These are phyloP conservation scores for Oleoguttula mirabilis DNA, from an alignment of 495 filamentous ascomycete species.

Conservation along the genomic window DNA sequence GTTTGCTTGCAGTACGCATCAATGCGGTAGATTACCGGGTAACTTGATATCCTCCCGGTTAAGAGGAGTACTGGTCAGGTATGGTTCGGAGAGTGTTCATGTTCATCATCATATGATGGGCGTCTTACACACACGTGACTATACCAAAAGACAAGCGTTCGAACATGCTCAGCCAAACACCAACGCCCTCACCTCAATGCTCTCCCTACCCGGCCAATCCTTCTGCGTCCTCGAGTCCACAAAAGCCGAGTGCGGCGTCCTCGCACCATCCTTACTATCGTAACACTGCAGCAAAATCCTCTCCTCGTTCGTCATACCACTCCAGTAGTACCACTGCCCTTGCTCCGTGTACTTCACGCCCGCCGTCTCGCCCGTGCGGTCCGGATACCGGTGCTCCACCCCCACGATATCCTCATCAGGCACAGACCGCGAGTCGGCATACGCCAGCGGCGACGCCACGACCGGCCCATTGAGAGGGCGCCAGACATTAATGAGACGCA, in stretches of 20 bases:
- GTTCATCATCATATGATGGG: no score
- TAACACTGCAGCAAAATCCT: constrained; percentile 72
- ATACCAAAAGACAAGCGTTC: no score
- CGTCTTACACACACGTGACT: no score
- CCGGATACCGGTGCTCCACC: constrained; percentile 64
- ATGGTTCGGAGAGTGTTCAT: no score
- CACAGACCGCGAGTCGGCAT: constrained; percentile 51
- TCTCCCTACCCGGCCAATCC: constrained; percentile 46
- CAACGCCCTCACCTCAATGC: constrained; percentile 76
- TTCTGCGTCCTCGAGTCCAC: constrained; percentile 49
- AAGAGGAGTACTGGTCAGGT: no score
- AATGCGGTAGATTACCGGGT: no score
- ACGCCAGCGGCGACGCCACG: constrained; percentile 54
- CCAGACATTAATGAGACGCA: constrained; percentile 85
- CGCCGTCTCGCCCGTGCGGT: constrained; percentile 65
- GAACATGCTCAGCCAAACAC: constrained; percentile 57
- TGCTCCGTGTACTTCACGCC: constrained; percentile 46
- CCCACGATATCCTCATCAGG: constrained; percentile 52
- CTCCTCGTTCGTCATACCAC: constrained; percentile 64
- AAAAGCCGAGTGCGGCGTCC: constrained; percentile 77
- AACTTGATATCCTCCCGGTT: no score
- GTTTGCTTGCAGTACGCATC: no score
- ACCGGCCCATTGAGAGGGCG: constrained; percentile 65
- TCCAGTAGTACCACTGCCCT: constrained; percentile 69
- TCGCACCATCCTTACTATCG: constrained; percentile 51